A percentile compares a stretch with the other conserved stretches of the same genome.
phyloP scores from a whole-genome alignment of 2,329 filamentous ascomycete species.

The Coleophoma eucalyptorum region DNA sequence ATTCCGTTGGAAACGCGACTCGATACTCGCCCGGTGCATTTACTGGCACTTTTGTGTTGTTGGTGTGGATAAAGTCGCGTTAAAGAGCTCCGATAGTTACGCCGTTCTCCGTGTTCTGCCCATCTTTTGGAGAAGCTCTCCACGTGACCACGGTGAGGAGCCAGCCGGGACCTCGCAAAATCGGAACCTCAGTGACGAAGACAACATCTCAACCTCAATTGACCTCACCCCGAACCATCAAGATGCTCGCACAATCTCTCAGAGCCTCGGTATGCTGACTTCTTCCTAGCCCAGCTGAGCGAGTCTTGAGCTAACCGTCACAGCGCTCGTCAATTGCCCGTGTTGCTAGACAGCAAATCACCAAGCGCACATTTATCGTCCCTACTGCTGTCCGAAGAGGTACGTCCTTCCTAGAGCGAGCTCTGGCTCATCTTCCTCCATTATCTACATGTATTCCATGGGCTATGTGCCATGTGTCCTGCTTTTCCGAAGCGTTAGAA shows the following conservation, averaged over 20 bases:
- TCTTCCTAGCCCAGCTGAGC: constrained; percentile 6
- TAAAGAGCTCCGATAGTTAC: too few species aligned
- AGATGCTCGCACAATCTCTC: constrained; percentile 30
- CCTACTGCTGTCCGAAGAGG: constrained; percentile 29
- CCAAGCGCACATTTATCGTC: constrained; percentile 28
- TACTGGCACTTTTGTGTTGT: too few species aligned
- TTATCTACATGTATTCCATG: too few species aligned
- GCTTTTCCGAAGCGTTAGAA: too few species aligned
- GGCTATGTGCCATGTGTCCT: too few species aligned
- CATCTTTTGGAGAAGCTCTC: too few species aligned
- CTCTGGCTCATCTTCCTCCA: not conserved
- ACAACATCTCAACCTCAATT: constrained; percentile 20
- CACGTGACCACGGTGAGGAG: too few species aligned
- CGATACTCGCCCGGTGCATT: too few species aligned
- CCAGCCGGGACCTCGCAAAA: too few species aligned
- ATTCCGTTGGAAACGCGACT: too few species aligned
- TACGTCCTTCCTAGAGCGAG: constrained; percentile 12
- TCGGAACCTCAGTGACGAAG: not conserved
- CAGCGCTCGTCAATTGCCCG: constrained; percentile 31
- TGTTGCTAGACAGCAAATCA: constrained; percentile 26
- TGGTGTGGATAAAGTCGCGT: too few species aligned
- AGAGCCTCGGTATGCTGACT: constrained; percentile 28
- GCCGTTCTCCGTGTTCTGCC: too few species aligned
- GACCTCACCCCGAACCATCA: constrained; percentile 22
- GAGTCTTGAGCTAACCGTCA: constrained; percentile 11